A percentile compares a stretch with the other conserved stretches of the same genome.
phyloP scores from a whole-genome alignment of 768 basidiomycete genomes.

The Panus rudis region DNA sequence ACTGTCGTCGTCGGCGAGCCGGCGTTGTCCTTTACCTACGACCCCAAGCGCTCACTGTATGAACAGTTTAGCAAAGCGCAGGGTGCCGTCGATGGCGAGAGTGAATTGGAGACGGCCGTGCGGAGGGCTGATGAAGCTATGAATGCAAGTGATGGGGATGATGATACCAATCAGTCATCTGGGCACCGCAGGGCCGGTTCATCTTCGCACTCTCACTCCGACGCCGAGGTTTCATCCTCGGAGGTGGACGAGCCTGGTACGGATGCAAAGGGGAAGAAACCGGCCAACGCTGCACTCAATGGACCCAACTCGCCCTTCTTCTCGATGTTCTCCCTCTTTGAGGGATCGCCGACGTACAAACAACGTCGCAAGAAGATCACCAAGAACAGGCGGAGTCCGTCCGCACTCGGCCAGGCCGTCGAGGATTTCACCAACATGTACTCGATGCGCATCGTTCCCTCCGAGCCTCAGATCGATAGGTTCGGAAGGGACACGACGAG shows the following conservation, averaged over 20 bases:
- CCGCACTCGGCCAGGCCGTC: constrained; percentile 6
- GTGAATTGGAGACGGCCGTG: constrained; percentile 26
- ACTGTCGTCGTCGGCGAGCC: constrained; percentile 75
- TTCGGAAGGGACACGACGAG: constrained; percentile 24
- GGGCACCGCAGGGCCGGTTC: constrained; percentile 6
- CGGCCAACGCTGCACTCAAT: constrained; percentile 13
- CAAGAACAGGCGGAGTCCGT: constrained; percentile 30
- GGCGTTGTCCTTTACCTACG: constrained; percentile 82
- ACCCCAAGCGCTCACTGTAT: constrained; percentile 76
- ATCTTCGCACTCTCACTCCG: constrained; percentile 11
- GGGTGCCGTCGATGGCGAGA: constrained; percentile 28
- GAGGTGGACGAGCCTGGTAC: constrained; percentile 14
- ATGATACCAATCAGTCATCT: constrained; percentile 8
- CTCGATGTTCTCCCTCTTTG: constrained; percentile 66
- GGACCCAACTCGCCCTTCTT: constrained; percentile 40
- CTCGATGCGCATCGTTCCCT: constrained; percentile 13
- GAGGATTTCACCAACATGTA: constrained; percentile 3
- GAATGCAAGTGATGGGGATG: constrained; percentile 12
- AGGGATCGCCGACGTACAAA: constrained; percentile 85
- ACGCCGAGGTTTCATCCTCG: constrained; percentile 16
- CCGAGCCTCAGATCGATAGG: constrained; percentile 25
- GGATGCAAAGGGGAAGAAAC: constrained; percentile 6
- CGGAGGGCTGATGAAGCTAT: constrained; percentile 23
- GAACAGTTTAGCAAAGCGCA: constrained; percentile 70
- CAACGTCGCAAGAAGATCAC: constrained; percentile 72